A percentile compares a stretch with the other conserved stretches of the same genome.
phyloP scores from a whole-genome alignment of 176 grass and related monocot species.

The Areca catechu region DNA sequence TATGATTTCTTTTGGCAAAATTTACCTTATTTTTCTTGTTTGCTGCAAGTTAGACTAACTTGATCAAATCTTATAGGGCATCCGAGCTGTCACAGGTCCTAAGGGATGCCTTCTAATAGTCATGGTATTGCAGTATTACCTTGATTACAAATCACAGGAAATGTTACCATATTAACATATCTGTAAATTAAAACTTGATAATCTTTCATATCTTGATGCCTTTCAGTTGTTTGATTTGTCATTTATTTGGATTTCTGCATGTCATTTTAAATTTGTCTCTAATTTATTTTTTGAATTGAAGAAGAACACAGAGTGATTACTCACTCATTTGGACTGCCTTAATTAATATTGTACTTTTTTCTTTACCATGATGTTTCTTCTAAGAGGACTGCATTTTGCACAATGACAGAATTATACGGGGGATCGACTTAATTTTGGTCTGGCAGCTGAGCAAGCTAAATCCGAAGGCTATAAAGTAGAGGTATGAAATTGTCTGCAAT shows the following conservation, averaged over 20 bases:
- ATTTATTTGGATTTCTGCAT: too few relatives aligned
- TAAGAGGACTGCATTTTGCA: too few relatives aligned
- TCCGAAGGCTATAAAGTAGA: conserved; percentile 98
- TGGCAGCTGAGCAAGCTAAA: conserved; percentile 98
- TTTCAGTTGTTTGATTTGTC: too few relatives aligned
- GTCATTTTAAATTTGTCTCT: too few relatives aligned
- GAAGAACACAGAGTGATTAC: too few relatives aligned
- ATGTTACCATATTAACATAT: too few relatives aligned
- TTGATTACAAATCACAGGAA: too few relatives aligned
- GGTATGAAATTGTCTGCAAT: conserved; percentile 23
- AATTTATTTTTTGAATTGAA: too few relatives aligned
- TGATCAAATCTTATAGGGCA: conserved; percentile 58
- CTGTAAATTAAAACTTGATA: background rate
- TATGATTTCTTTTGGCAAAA: conserved; percentile 30
- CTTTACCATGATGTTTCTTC: too few relatives aligned
- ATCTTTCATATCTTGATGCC: conserved; percentile 1
- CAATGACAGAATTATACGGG: conserved; percentile 85
- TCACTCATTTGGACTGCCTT: too few relatives aligned
- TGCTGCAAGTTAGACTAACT: conserved; percentile 17
- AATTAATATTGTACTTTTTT: too few relatives aligned
- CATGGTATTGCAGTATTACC: conserved; percentile 40
- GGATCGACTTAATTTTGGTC: conserved; percentile 98
- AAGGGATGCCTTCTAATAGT: conserved; percentile 97
- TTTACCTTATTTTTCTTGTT: background rate
- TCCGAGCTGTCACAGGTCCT: conserved; percentile 93